Conservation (phyloP, 1,139 yeast species). For the Zygoascus meyerae region DNA sequence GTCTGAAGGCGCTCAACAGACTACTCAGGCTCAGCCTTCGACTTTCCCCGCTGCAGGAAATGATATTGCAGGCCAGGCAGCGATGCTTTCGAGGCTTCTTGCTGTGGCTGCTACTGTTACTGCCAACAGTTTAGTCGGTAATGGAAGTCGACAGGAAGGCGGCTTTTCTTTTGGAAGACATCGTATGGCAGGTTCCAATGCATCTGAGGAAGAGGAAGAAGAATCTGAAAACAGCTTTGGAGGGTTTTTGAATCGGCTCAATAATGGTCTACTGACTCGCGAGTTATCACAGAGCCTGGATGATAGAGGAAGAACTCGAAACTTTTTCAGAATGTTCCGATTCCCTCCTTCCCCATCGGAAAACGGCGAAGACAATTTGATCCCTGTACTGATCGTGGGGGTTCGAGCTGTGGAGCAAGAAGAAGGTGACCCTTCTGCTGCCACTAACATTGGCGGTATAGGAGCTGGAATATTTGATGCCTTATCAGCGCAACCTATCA, state of each 20-base stretch:
- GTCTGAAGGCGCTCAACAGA: background rate
- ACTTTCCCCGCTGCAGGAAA: background rate
- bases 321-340: conserved; percentile 51
- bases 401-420: conserved; percentile 40
- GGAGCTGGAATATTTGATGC: conserved; percentile 20
- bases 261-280: conserved; percentile 37
- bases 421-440: conserved; percentile 13
- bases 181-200: conserved; percentile 13
- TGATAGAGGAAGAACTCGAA: conserved; percentile 21
- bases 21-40: background rate
- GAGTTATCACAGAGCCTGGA: conserved; percentile 30
- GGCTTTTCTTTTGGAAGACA: conserved; percentile 20
- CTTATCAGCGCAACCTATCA: conserved; percentile 17
- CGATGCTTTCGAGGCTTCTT: conserved; percentile 40
- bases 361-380: conserved; percentile 26
- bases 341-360: conserved; percentile 35
- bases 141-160: conserved; percentile 19
- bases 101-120: conserved; percentile 46
- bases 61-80: conserved; percentile 35
- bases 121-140: conserved; percentile 39
- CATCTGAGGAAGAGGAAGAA: background rate
- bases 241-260: conserved; percentile 38
- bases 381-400: conserved; percentile 55
- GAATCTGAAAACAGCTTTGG: conserved; percentile 31
- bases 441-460: conserved; percentile 11